phyloP scores from a whole-genome alignment of 2,329 filamentous ascomycete species.

The Pochonia chlamydosporia region DNA sequence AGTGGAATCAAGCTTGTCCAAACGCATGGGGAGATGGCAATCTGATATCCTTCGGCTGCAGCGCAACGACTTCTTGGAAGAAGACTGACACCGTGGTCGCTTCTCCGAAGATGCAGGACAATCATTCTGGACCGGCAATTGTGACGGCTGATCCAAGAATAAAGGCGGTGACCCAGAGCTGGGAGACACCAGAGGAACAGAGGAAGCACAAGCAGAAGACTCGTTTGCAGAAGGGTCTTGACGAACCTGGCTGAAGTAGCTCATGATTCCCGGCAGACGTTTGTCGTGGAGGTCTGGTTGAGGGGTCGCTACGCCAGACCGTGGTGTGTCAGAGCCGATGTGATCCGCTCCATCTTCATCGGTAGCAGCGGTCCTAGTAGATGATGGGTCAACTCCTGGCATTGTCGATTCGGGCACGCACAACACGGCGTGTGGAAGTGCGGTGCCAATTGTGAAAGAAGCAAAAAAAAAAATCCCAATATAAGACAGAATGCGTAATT shows the following conservation, averaged over 20 bases:
- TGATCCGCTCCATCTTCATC: slow-evolving; percentile 71
- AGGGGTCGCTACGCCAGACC: slow-evolving; percentile 87
- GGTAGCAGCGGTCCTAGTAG: slow-evolving; percentile 46
- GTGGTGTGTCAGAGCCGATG: slow-evolving; percentile 79
- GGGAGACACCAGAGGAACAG: slow-evolving; percentile 34
- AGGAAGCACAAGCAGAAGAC: slow-evolving; percentile 21
- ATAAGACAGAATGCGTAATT: not conserved
- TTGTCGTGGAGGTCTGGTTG: slow-evolving; percentile 92
- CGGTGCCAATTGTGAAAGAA: slow-evolving; percentile 1
- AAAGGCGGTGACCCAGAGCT: slow-evolving; percentile 12
- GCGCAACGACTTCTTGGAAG: slow-evolving; percentile 18
- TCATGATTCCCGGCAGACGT: slow-evolving; percentile 90
- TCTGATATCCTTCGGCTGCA: slow-evolving; percentile 15
- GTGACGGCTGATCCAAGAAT: slow-evolving; percentile 17
- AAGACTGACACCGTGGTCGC: slow-evolving; percentile 19
- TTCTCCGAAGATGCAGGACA: slow-evolving; percentile 23
- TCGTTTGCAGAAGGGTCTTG: slow-evolving; percentile 60
- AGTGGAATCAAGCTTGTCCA: slow-evolving; percentile 14
- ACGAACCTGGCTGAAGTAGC: slow-evolving; percentile 99
- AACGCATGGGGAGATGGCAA: slow-evolving; percentile 6
- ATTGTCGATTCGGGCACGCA: slow-evolving; percentile 27
- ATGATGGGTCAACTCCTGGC: slow-evolving; percentile 46
- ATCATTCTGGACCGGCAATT: slow-evolving; percentile 17
- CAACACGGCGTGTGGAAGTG: not conserved
- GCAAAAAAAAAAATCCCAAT: slow-evolving; percentile 3